Evolutionary conservation across 768 basidiomycete species (phyloP).

Genomic region (Phaeolepiota aurea): DNA sequence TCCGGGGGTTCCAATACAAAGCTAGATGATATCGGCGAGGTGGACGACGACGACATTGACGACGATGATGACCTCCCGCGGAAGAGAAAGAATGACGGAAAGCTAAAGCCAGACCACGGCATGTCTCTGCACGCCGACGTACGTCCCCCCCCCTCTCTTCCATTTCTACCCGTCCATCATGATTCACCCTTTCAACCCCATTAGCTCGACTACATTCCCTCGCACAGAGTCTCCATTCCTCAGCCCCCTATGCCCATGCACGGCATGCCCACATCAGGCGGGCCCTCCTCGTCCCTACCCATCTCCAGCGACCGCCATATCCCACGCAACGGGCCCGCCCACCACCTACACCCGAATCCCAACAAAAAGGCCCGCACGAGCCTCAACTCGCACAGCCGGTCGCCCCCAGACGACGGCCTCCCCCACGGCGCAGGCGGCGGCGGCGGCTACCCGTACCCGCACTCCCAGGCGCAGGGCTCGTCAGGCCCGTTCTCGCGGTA

Average conservation of each 20-base stretch:
- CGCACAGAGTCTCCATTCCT: slow-evolving; percentile 17
- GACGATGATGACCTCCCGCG: slow-evolving; percentile 26
- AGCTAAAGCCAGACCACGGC: slow-evolving; percentile 18
- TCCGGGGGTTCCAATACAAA: slow-evolving; percentile 23
- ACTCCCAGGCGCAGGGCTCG: too few relatives aligned
- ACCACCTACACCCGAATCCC: slow-evolving; percentile 9
- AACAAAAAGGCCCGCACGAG: slow-evolving; percentile 15
- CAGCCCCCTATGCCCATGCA: slow-evolving; percentile 16
- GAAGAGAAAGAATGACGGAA: slow-evolving; percentile 24
- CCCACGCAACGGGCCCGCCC: slow-evolving; percentile 3
- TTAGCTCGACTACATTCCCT: slow-evolving; percentile 15
- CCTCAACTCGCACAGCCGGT: slow-evolving; percentile 13
- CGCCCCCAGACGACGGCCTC: slow-evolving; percentile 15
- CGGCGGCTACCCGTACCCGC: slow-evolving; percentile 8
- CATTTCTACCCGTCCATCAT: neutral
- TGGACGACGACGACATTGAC: slow-evolving; percentile 31
- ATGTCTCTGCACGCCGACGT: slow-evolving; percentile 11
- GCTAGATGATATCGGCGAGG: slow-evolving; percentile 27
- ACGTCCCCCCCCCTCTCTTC: slow-evolving; percentile 1
- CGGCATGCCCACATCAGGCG: slow-evolving; percentile 13
- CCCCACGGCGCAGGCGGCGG: slow-evolving; percentile 7
- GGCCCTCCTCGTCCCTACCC: slow-evolving; percentile 13
- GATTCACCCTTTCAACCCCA: neutral
- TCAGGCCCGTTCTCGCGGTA: slow-evolving; percentile 3
- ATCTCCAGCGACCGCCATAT: slow-evolving; percentile 21